These are phyloP conservation scores for Paracoccidioides lutzii DNA, from an alignment of 2,329 filamentous ascomycete species.

Conservation along the genomic window DNA sequence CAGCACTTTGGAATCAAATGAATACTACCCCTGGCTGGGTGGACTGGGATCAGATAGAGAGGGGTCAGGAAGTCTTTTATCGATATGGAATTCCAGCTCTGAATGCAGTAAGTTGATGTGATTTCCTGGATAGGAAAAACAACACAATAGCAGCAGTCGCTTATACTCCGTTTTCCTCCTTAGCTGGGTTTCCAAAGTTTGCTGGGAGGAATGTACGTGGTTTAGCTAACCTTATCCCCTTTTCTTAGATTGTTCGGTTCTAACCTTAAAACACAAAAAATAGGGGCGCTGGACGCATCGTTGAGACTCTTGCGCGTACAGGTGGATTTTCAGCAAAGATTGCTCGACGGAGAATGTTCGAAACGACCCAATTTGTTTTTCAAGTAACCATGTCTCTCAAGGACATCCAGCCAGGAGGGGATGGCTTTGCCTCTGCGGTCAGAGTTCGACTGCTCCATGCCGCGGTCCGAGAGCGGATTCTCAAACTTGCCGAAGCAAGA, in stretches of 20 bases:
- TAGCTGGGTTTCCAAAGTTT: constrained; percentile 1
- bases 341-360: constrained; percentile 51
- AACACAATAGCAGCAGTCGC: not conserved
- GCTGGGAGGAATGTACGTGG: not conserved
- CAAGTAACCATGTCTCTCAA: constrained; percentile 54
- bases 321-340: constrained; percentile 60
- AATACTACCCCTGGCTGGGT: constrained; percentile 61
- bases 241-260: not conserved
- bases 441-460: constrained; percentile 59
- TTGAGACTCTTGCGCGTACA: constrained; percentile 60
- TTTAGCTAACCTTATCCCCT: not conserved
- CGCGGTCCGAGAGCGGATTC: constrained; percentile 51
- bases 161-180: not conserved
- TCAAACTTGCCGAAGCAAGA: constrained; percentile 42
- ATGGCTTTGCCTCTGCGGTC: constrained; percentile 51
- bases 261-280: not conserved
- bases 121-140: not conserved
- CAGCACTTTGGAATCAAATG: constrained; percentile 51
- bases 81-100: constrained; percentile 47
- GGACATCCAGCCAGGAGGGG: constrained; percentile 55
- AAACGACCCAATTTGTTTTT: constrained; percentile 64
- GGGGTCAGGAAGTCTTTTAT: constrained; percentile 67
- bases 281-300: constrained; percentile 55
- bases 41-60: constrained; percentile 60
- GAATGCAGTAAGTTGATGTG: not conserved